Percentiles rank a stretch among this genome's conserved stretches.
These are phyloP conservation scores for Xylaria venustula DNA, from an alignment of 495 filamentous ascomycete genomes.

Conservation along the genomic window DNA sequence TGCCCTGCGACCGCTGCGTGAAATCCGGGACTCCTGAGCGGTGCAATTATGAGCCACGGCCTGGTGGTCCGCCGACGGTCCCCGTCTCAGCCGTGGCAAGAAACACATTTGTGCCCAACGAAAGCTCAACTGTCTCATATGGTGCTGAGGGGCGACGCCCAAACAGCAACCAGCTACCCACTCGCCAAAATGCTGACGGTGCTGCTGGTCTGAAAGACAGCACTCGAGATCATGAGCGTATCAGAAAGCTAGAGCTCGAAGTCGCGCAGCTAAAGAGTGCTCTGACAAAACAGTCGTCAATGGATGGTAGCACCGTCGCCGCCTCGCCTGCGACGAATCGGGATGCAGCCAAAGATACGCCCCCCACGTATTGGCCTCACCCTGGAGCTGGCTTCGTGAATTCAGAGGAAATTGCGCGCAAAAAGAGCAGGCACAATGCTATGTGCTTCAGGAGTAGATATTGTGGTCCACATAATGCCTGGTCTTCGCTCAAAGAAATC, in stretches of 20 bases:
- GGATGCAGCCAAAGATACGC: constrained; percentile 27
- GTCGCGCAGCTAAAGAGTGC: constrained; percentile 45
- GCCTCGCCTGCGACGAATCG: constrained; percentile 29
- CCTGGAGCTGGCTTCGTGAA: constrained; percentile 27
- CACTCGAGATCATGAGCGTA: constrained; percentile 43
- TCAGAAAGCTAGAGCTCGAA: constrained; percentile 49
- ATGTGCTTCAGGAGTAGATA: constrained; percentile 45
- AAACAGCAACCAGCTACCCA: constrained; percentile 23
- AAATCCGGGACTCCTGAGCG: constrained; percentile 50
- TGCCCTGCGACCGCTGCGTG: constrained; percentile 51
- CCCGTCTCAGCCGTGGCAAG: constrained; percentile 12
- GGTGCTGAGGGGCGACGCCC: constrained; percentile 20
- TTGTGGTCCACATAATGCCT: constrained; percentile 49
- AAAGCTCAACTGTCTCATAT: constrained; percentile 12
- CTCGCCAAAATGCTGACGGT: constrained; percentile 19
- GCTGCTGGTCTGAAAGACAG: constrained; percentile 17
- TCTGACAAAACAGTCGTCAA: constrained; percentile 37
- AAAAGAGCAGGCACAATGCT: constrained; percentile 30
- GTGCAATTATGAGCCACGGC: constrained; percentile 50
- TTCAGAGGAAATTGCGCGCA: constrained; percentile 36
- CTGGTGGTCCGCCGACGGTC: constrained; percentile 22
- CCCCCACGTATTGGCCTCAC: constrained; percentile 24
- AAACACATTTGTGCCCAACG: not conserved
- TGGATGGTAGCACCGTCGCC: constrained; percentile 33
- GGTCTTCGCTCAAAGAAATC: constrained; percentile 36